Evolutionary conservation across 371 early-diverging fungal genomes (phyloP), one percentile per base, ranked within the genome.

Genomic region (Mortierella sp.): DNA sequence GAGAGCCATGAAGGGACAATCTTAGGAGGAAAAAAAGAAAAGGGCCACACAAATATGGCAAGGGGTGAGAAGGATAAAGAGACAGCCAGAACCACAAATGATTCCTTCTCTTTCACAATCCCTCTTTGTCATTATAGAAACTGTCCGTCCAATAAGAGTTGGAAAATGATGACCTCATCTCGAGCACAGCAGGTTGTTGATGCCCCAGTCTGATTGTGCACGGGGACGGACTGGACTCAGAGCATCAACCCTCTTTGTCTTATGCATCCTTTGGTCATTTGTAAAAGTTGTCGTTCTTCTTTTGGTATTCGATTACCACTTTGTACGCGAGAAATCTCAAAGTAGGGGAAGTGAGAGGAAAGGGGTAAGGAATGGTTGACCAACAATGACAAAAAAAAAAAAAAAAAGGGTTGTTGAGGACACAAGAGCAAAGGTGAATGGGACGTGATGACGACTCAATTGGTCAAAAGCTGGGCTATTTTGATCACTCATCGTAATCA

Each of bases 341-440:
- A 5, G 65, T 15, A 32, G 50, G 40, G 9, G 22, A 24, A 19
- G 16, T 21, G 38, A 6, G 63, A 15, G 47, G 19, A 21, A n/a
- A 15, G 45, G n/a, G 38, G 64, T 28, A 16, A n/a, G 38, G 55
- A 55, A 21, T 21, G 55, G 7, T 55, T 16, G 9, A 52, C 21
- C 28, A 28, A 40, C 13, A 41, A 41, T 1, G 24, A 65, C 16
- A 32, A 28, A 50, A 36, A 36, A 3, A 36, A 36, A 36, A 3
- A 36, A 36, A 36, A 36, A 36, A 36, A 6, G 50, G 10, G 16
- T 58, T 38, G 4, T 38, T 19, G 33, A 36, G 40, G 40, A 32
- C 32, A 63, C 50, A 32, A 63, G 63, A 50, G 48, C 32, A 47
- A 64, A n/a, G 53, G 21, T 28, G 55, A 32, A 63, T 36, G 53